phyloP scores from a whole-genome alignment of 345 rosid genomes.

The Euphorbia lathyris region DNA sequence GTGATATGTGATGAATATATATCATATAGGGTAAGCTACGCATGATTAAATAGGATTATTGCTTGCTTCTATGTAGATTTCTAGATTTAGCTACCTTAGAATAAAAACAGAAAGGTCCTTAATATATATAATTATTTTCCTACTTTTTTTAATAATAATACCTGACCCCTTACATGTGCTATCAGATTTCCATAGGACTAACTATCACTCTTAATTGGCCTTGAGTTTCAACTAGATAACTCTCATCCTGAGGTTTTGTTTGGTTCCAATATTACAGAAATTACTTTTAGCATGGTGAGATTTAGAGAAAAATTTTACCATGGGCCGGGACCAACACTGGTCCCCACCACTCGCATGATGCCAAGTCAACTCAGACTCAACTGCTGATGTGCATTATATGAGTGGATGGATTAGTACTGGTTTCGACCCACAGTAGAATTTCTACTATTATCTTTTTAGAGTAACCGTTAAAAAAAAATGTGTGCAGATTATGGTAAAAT shows the following conservation, averaged over 20 bases:
- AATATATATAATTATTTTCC: constrained; percentile 3
- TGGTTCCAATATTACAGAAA: background rate
- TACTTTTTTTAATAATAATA: too few relatives aligned
- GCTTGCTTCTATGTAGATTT: constrained; percentile 16
- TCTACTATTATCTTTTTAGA: too few relatives aligned
- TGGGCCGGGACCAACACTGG: too few relatives aligned
- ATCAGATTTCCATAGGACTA: background rate
- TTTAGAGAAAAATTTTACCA: too few relatives aligned
- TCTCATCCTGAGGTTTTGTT: background rate
- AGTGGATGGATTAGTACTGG: too few relatives aligned
- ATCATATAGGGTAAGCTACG: constrained; percentile 4
- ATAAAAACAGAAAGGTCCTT: constrained; percentile 3
- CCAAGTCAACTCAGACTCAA: too few relatives aligned
- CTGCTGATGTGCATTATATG: too few relatives aligned
- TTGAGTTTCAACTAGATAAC: background rate
- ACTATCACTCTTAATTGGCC: background rate
- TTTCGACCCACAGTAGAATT: too few relatives aligned
- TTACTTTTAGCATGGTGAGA: too few relatives aligned
- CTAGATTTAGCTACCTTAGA: constrained; percentile 8
- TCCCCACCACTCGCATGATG: too few relatives aligned
- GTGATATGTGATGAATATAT: constrained; percentile 8
- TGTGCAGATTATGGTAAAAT: too few relatives aligned
- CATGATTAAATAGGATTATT: background rate
- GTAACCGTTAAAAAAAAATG: too few relatives aligned
- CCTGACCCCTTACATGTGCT: constrained; percentile 14